Evolutionary conservation across 345 rosid species (phyloP).

Genomic region (Populus tremula): DNA sequence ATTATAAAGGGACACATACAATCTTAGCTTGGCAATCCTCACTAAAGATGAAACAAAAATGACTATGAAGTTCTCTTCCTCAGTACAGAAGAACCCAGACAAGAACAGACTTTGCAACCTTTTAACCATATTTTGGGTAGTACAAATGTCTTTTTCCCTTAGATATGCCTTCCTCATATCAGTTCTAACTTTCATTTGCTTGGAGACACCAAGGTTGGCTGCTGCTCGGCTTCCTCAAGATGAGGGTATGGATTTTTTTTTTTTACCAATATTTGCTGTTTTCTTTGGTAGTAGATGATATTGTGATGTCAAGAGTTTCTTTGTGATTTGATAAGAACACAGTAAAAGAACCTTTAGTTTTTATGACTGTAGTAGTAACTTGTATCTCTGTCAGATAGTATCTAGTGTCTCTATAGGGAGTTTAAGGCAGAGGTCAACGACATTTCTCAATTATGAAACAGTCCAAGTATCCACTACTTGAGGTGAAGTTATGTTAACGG

Average conservation of each 20-base stretch:
- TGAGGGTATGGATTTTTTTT: conserved; percentile 30
- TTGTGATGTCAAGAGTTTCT: neutral
- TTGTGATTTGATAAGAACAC: neutral
- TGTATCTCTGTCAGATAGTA: neutral
- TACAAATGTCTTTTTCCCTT: neutral
- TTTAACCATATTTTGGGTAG: neutral
- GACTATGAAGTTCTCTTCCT: neutral
- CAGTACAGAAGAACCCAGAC: neutral
- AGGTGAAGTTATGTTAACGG: neutral
- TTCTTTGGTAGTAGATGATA: neutral
- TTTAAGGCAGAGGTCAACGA: neutral
- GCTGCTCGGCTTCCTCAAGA: conserved; percentile 36
- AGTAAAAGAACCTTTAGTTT: neutral
- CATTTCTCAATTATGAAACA: neutral
- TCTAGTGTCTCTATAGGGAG: neutral
- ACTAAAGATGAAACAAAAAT: neutral
- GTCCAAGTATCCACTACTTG: neutral
- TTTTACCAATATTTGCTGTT: neutral
- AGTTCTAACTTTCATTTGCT: conserved; percentile 20
- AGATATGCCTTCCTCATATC: neutral
- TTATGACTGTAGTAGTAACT: neutral
- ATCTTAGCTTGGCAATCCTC: neutral
- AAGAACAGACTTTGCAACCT: neutral
- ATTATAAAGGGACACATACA: neutral
- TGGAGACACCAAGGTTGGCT: conserved; percentile 9